phyloP scores from a whole-genome alignment of 345 rosid genomes.

The Gossypium australe region DNA sequence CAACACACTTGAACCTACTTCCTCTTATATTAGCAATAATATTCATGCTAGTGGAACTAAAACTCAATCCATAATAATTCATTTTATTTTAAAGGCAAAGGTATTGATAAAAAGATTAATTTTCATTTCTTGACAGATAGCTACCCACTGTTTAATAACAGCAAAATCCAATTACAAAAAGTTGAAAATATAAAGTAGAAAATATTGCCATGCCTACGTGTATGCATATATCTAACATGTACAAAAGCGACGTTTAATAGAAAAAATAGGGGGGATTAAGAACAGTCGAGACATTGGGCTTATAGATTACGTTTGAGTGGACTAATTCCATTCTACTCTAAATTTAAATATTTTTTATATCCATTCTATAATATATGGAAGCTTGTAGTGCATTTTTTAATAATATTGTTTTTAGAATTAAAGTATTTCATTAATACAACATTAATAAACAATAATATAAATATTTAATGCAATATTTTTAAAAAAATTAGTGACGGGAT shows the following conservation, averaged over 20 bases:
- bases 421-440: too few species aligned
- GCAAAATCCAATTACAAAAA: not conserved
- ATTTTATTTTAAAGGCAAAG: not conserved
- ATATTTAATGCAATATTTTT: too few species aligned
- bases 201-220: not conserved
- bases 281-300: not conserved
- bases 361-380: too few species aligned
- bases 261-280: too few species aligned
- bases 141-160: not conserved
- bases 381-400: too few species aligned
- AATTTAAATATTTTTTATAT: too few species aligned
- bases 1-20: too few species aligned
- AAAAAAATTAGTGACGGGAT: too few species aligned
- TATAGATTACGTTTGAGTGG: not conserved
- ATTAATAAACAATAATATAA: too few species aligned
- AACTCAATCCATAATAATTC: not conserved
- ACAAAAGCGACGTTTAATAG: not conserved
- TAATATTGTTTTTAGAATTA: too few species aligned
- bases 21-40: too few species aligned
- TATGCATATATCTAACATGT: not conserved
- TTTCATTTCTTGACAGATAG: not conserved
- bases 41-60: fast-evolving
- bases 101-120: not conserved
- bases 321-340: not conserved
- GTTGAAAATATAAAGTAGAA: not conserved